phyloP scores from a whole-genome alignment of 2,329 filamentous ascomycete species.

The Thermoascus crustaceus region DNA sequence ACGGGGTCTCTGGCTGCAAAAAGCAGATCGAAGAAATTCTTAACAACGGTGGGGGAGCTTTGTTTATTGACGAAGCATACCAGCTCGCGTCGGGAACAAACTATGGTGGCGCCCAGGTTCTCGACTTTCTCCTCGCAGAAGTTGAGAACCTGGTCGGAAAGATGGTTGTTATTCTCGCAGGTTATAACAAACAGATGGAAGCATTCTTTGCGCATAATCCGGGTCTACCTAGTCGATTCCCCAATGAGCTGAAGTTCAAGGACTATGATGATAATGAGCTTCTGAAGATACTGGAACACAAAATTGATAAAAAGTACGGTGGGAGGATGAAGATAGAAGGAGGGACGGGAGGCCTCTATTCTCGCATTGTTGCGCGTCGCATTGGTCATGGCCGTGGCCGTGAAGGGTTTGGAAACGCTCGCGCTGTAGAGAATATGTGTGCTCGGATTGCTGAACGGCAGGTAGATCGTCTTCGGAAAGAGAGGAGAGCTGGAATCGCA shows the following conservation, averaged over 20 bases:
- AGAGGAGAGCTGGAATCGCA: slow-evolving; percentile 30
- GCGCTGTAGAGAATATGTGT: slow-evolving; percentile 57
- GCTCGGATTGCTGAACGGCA: slow-evolving; percentile 51
- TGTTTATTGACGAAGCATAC: slow-evolving; percentile 76
- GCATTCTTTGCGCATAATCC: slow-evolving; percentile 66
- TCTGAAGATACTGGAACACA: slow-evolving; percentile 49
- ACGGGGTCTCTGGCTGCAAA: slow-evolving; percentile 52
- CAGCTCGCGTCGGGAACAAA: slow-evolving; percentile 57
- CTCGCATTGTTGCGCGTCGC: slow-evolving; percentile 54
- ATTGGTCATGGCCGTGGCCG: slow-evolving; percentile 55
- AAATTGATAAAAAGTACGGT: slow-evolving; percentile 48
- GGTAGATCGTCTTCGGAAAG: slow-evolving; percentile 46
- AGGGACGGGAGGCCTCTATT: slow-evolving; percentile 52
- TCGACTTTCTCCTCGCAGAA: slow-evolving; percentile 65
- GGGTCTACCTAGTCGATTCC: slow-evolving; percentile 62
- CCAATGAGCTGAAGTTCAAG: slow-evolving; percentile 55
- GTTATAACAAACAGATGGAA: slow-evolving; percentile 69
- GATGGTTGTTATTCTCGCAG: slow-evolving; percentile 63
- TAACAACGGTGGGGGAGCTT: slow-evolving; percentile 54
- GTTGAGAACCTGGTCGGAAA: slow-evolving; percentile 64
- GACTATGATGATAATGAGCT: slow-evolving; percentile 64
- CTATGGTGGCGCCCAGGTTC: slow-evolving; percentile 50
- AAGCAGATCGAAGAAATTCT: slow-evolving; percentile 50
- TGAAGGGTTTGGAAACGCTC: slow-evolving; percentile 65
- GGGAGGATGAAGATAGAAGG: slow-evolving; percentile 52